phyloP scores from a whole-genome alignment of 2,329 filamentous ascomycete species.

The Apiospora koreana region DNA sequence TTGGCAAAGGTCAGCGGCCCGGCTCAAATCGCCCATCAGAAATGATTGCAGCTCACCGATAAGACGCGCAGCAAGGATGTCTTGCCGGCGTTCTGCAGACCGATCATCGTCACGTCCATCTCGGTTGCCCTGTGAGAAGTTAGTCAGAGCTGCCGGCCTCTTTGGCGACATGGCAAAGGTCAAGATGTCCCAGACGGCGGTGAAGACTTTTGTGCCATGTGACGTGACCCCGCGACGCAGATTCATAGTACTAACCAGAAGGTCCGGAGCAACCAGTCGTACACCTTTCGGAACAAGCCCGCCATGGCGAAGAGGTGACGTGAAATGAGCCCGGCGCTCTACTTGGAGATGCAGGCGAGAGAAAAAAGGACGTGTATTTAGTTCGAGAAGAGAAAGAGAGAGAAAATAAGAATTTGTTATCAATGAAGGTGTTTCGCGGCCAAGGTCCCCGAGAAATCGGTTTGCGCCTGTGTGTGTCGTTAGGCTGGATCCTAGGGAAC shows the following conservation, averaged over 20 bases:
- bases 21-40: not conserved
- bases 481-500: constrained; percentile 16
- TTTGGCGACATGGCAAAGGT: constrained; percentile 21
- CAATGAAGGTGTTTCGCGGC: constrained; percentile 1
- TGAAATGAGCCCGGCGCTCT: not conserved
- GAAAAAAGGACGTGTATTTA: not conserved
- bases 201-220: constrained; percentile 26
- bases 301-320: constrained; percentile 61
- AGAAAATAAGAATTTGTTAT: constrained; percentile 2
- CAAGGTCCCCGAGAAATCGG: constrained; percentile 11
- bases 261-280: constrained; percentile 96
- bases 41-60: constrained; percentile 66
- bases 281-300: constrained; percentile 88
- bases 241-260: constrained; percentile 74
- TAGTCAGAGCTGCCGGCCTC: not conserved
- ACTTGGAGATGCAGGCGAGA: not conserved
- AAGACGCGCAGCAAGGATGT: constrained; percentile 91
- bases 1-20: constrained; percentile 36
- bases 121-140: constrained; percentile 77
- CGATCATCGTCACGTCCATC: constrained; percentile 99
- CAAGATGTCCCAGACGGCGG: constrained; percentile 20
- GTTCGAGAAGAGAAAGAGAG: constrained; percentile 6
- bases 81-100: constrained; percentile 96
- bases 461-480: constrained; percentile 18
- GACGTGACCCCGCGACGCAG: constrained; percentile 29